Evolutionary conservation across 495 filamentous ascomycete genomes (phyloP).

Genomic region (Letharia columbiana): DNA sequence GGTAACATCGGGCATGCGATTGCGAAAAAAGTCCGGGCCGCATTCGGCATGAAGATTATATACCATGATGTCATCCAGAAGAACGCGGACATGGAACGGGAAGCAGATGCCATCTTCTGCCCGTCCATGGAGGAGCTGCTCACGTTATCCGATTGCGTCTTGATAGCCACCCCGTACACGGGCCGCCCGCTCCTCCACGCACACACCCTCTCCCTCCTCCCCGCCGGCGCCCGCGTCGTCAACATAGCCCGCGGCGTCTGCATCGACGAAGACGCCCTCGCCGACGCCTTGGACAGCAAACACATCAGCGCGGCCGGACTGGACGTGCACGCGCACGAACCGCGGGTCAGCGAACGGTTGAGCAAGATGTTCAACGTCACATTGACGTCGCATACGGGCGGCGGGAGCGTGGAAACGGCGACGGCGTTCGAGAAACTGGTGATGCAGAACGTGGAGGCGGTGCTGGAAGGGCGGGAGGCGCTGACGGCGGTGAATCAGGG

Average conservation of each 20-base stretch:
- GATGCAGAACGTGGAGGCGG: slow-evolving; percentile 62
- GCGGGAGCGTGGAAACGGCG: slow-evolving; percentile 62
- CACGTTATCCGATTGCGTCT: slow-evolving; percentile 50
- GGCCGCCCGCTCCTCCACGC: slow-evolving; percentile 49
- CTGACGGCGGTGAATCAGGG: slow-evolving; percentile 57
- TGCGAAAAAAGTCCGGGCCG: slow-evolving; percentile 49
- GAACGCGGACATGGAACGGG: slow-evolving; percentile 25
- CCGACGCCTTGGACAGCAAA: slow-evolving; percentile 51
- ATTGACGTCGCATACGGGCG: slow-evolving; percentile 62
- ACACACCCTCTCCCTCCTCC: slow-evolving; percentile 43
- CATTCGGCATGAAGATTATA: slow-evolving; percentile 59
- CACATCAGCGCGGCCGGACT: slow-evolving; percentile 49
- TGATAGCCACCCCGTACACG: slow-evolving; percentile 55
- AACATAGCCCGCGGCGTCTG: slow-evolving; percentile 66
- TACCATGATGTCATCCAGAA: slow-evolving; percentile 62
- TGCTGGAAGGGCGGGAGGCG: slow-evolving; percentile 44
- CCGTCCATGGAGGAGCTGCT: slow-evolving; percentile 45
- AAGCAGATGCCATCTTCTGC: slow-evolving; percentile 44
- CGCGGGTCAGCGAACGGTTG: slow-evolving; percentile 40
- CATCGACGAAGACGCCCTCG: slow-evolving; percentile 61
- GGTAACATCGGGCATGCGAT: slow-evolving; percentile 62
- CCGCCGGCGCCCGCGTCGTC: slow-evolving; percentile 52
- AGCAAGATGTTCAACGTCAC: slow-evolving; percentile 46
- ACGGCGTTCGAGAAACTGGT: slow-evolving; percentile 63
- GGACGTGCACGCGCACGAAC: slow-evolving; percentile 61